These are phyloP conservation scores for Pterocarpus santalinus DNA, from an alignment of 306 rosid species.

Conservation along the genomic window DNA sequence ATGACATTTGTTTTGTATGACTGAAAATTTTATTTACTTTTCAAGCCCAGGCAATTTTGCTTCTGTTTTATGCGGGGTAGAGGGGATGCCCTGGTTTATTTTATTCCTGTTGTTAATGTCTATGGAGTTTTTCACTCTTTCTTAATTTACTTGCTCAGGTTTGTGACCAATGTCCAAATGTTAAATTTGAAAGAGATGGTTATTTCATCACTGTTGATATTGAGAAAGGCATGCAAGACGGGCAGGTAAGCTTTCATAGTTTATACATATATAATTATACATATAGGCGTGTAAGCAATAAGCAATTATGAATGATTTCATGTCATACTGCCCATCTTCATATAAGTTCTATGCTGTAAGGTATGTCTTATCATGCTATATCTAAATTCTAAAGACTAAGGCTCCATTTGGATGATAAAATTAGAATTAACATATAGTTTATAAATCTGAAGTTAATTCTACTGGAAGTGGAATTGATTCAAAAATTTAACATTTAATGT, in stretches of 20 bases:
- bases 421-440: slow-evolving; percentile 6
- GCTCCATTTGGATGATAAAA: neutral
- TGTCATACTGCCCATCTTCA: neutral
- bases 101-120: neutral
- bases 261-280: neutral
- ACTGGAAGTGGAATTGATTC: slow-evolving; percentile 1
- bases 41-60: neutral
- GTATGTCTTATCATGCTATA: neutral
- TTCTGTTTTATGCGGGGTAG: neutral
- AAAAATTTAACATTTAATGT: neutral
- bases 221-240: slow-evolving; percentile 92
- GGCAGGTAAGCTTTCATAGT: slow-evolving; percentile 65
- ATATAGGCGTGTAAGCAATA: neutral
- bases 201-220: slow-evolving; percentile 82
- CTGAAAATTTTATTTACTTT: neutral
- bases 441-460: neutral
- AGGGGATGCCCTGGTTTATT: neutral
- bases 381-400: neutral
- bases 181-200: slow-evolving; percentile 81
- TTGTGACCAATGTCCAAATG: slow-evolving; percentile 84
- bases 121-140: slow-evolving; percentile 3
- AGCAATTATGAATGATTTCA: neutral
- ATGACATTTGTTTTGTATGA: neutral
- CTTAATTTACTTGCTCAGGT: slow-evolving; percentile 59
- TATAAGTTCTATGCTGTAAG: neutral